These are phyloP conservation scores for Hemileccinum impolitum DNA, from an alignment of 768 basidiomycete species.

Conservation along the genomic window DNA sequence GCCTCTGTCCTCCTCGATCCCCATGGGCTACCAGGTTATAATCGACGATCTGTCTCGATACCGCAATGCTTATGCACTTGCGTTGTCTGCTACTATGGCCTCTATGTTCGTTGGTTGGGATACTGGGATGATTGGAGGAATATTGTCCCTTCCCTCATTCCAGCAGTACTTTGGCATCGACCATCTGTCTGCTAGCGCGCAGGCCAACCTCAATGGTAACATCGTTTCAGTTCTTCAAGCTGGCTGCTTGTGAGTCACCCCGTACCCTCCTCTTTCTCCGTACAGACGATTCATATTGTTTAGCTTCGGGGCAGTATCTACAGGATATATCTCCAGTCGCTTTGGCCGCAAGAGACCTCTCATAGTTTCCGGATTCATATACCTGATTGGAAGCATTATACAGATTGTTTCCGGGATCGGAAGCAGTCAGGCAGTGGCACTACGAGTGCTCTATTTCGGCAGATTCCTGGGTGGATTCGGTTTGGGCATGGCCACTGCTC, in stretches of 20 bases:
- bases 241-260: slow-evolving; percentile 42
- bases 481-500: slow-evolving; percentile 50
- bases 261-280: neutral
- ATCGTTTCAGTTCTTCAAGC: slow-evolving; percentile 51
- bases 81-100: slow-evolving; percentile 45
- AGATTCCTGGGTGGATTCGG: slow-evolving; percentile 64
- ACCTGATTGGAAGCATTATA: slow-evolving; percentile 45
- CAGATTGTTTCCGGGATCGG: slow-evolving; percentile 46
- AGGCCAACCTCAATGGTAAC: slow-evolving; percentile 44
- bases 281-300: neutral
- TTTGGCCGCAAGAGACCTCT: slow-evolving; percentile 48
- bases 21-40: too few relatives aligned
- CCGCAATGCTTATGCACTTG: slow-evolving; percentile 32
- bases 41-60: too few relatives aligned
- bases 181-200: slow-evolving; percentile 33
- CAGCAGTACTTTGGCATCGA: slow-evolving; percentile 48
- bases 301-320: slow-evolving; percentile 43
- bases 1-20: too few relatives aligned
- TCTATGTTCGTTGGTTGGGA: slow-evolving; percentile 52
- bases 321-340: slow-evolving; percentile 37
- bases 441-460: slow-evolving; percentile 42
- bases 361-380: slow-evolving; percentile 43
- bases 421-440: slow-evolving; percentile 31
- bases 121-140: slow-evolving; percentile 47
- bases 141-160: slow-evolving; percentile 45